A percentile compares a stretch with the other conserved stretches of the same genome.
These are phyloP conservation scores for Euphorbia pulcherrima DNA, from an alignment of 345 rosid species.

Conservation along the genomic window DNA sequence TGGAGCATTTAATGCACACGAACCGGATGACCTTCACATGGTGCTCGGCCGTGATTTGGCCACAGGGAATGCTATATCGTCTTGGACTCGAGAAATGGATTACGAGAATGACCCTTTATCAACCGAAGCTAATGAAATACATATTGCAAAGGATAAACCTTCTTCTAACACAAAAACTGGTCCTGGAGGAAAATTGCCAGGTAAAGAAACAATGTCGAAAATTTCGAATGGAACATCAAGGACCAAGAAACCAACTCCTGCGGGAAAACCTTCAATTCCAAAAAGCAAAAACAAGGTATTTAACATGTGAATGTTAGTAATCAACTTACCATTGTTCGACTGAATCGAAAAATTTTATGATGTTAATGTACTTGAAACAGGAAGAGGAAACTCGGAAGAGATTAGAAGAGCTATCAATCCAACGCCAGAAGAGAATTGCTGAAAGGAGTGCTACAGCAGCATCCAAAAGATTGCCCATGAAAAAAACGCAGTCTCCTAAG, in stretches of 20 bases:
- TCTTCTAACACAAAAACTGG: constrained; percentile 29
- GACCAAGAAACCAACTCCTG: constrained; percentile 55
- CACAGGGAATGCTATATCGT: constrained; percentile 33
- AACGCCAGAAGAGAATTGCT: constrained; percentile 91
- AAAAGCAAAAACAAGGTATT: constrained; percentile 70
- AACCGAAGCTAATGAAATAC: constrained; percentile 35
- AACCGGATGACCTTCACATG: constrained; percentile 95
- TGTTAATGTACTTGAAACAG: constrained; percentile 27
- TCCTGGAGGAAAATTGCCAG: constrained; percentile 34
- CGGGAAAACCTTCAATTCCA: constrained; percentile 48
- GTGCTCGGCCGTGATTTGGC: constrained; percentile 69
- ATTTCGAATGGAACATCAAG: constrained; percentile 40
- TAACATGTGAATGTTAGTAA: constrained; percentile 7
- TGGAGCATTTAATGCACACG: constrained; percentile 28
- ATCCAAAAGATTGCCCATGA: constrained; percentile 43
- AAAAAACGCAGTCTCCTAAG: constrained; percentile 26
- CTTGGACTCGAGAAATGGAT: constrained; percentile 84
- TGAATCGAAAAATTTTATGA: background rate
- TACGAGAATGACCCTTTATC: constrained; percentile 47
- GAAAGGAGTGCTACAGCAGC: constrained; percentile 58
- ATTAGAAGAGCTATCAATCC: constrained; percentile 64
- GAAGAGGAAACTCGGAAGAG: constrained; percentile 82
- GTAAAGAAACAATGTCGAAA: constrained; percentile 55
- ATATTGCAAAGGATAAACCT: constrained; percentile 27
- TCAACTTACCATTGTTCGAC: background rate